Percentiles rank a stretch among this genome's conserved stretches.
These are phyloP conservation scores for Tricholoma terreum DNA, from an alignment of 768 basidiomycete genomes.

Conservation along the genomic window DNA sequence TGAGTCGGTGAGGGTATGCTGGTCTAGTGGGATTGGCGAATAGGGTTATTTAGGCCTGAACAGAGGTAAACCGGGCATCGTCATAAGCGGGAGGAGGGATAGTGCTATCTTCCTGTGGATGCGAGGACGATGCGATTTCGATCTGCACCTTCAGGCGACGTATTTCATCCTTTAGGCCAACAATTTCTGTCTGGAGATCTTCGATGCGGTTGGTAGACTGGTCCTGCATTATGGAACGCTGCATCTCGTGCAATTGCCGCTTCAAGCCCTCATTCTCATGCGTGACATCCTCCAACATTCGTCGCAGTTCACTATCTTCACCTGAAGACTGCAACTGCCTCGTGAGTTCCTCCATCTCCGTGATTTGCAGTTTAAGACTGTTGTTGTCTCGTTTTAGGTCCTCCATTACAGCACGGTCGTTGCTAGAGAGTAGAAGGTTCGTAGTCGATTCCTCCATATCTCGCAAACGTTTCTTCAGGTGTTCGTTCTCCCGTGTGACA, in stretches of 20 bases:
- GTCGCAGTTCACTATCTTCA: slow-evolving; percentile 22
- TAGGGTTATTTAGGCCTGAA: no score
- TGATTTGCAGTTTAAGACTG: slow-evolving; percentile 26
- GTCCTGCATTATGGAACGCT: slow-evolving; percentile 1
- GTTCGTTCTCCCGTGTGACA: slow-evolving; percentile 40
- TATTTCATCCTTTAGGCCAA: slow-evolving; percentile 11
- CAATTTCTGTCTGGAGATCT: slow-evolving; percentile 9
- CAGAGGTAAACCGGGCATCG: slow-evolving; percentile 1
- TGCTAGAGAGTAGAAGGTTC: slow-evolving; percentile 30
- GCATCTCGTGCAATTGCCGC: slow-evolving; percentile 26
- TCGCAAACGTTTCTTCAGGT: slow-evolving; percentile 31
- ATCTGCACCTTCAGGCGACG: slow-evolving; percentile 10
- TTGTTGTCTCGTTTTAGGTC: slow-evolving; percentile 32
- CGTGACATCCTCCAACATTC: slow-evolving; percentile 25
- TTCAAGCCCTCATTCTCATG: slow-evolving; percentile 37
- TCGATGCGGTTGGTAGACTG: slow-evolving; percentile 6
- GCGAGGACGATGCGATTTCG: slow-evolving; percentile 2
- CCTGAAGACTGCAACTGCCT: slow-evolving; percentile 28
- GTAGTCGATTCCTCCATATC: slow-evolving; percentile 36
- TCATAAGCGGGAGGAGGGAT: slow-evolving; percentile 19
- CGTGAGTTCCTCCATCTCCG: slow-evolving; percentile 31
- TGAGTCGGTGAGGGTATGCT: no score
- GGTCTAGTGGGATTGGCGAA: background rate
- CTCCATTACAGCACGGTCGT: slow-evolving; percentile 29
- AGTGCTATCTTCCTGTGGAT: slow-evolving; percentile 6